Percentiles rank a stretch among this genome's conserved stretches.
These are phyloP conservation scores for Aspergillus conjunctus DNA, from an alignment of 495 filamentous ascomycete genomes.

Conservation along the genomic window DNA sequence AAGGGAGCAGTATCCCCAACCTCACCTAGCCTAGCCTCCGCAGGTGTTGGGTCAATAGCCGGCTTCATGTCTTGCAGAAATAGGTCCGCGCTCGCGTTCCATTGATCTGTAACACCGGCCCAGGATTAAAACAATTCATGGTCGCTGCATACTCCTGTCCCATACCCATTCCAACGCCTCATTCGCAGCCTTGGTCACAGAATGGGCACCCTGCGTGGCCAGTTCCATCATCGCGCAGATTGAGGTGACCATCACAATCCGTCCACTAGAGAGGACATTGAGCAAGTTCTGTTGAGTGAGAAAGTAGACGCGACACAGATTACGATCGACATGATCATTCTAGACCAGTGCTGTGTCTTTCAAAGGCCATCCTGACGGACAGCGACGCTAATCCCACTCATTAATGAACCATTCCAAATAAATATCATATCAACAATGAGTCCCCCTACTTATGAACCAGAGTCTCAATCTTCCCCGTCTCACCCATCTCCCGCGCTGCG, in stretches of 20 bases:
- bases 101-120: conserved; percentile 26
- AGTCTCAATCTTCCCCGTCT: conserved; percentile 62
- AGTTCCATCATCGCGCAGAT: conserved; percentile 16
- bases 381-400: conserved; percentile 41
- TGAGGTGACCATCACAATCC: conserved; percentile 14
- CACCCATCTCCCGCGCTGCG: conserved; percentile 41
- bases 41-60: conserved; percentile 8
- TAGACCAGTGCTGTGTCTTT: conserved; percentile 36
- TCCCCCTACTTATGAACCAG: conserved; percentile 71
- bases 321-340: conserved; percentile 23
- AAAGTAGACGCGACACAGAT: conserved; percentile 25
- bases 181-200: conserved; percentile 25
- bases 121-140: conserved; percentile 32
- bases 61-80: conserved; percentile 1
- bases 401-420: background rate
- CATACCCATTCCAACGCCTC: conserved; percentile 28
- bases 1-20: conserved; percentile 22
- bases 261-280: conserved; percentile 1
- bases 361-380: conserved; percentile 49
- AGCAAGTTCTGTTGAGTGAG: conserved; percentile 28
- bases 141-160: conserved; percentile 25
- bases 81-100: background rate
- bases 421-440: background rate
- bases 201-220: conserved; percentile 15
- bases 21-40: conserved; percentile 21